Percentiles rank a stretch among this genome's conserved stretches.
These are phyloP conservation scores for Phytopythium cucurbitacearum DNA, from an alignment of 352 stramenopile species.

Conservation along the genomic window DNA sequence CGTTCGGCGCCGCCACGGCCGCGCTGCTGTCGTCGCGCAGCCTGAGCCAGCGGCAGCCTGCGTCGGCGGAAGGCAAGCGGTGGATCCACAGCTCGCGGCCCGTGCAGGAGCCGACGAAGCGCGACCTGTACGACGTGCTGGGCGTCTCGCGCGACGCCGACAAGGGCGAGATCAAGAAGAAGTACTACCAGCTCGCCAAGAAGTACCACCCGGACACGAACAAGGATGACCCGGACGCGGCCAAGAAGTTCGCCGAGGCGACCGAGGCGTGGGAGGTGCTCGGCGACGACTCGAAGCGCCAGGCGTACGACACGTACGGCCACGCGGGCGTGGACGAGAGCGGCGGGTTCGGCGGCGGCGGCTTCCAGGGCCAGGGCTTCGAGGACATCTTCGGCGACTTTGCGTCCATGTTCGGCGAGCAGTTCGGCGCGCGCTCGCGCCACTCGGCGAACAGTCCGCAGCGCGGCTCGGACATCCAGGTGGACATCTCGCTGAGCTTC, in stretches of 20 bases:
- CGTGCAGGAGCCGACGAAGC: slow-evolving; percentile 57
- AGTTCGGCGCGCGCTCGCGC: slow-evolving; percentile 71
- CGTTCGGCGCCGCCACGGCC: too few relatives aligned
- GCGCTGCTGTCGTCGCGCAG: too few relatives aligned
- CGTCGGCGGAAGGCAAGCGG: background rate
- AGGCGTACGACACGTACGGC: slow-evolving; percentile 94
- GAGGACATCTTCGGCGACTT: slow-evolving; percentile 90
- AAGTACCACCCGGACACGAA: slow-evolving; percentile 99
- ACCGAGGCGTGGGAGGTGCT: slow-evolving; percentile 94
- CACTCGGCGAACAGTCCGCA: slow-evolving; percentile 67
- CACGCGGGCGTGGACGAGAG: slow-evolving; percentile 94
- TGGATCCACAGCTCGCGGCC: slow-evolving; percentile 62
- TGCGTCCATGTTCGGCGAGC: slow-evolving; percentile 74
- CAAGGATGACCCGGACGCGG: slow-evolving; percentile 88
- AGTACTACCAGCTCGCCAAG: slow-evolving; percentile 96
- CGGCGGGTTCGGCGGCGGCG: slow-evolving; percentile 51
- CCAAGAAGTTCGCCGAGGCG: slow-evolving; percentile 92
- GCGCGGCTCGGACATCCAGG: slow-evolving; percentile 92
- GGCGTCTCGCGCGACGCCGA: slow-evolving; percentile 83
- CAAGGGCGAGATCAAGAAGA: slow-evolving; percentile 98
- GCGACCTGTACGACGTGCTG: slow-evolving; percentile 97
- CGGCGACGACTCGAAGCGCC: slow-evolving; percentile 89
- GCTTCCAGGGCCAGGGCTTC: slow-evolving; percentile 72
- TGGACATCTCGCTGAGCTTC: slow-evolving; percentile 91
- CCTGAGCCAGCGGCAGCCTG: background rate